A percentile compares a stretch with the other conserved stretches of the same genome.
Conservation (phyloP, 1,284 basidiomycete genomes). For the Ceratobasidium sp. region DNA sequence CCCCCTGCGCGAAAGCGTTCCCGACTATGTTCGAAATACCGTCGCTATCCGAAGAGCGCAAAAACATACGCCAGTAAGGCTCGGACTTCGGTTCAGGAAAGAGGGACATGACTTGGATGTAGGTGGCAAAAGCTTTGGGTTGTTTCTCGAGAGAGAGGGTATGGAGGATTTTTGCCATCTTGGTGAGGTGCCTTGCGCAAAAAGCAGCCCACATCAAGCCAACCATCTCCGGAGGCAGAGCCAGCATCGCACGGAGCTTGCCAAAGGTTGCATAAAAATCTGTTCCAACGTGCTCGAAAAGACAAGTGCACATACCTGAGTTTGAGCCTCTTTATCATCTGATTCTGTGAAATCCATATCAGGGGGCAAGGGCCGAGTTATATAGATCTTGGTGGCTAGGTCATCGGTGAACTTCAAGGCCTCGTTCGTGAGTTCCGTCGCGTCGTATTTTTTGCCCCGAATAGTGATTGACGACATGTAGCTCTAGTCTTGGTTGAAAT, state of each 20-base stretch:
- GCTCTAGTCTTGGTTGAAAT: too few relatives aligned
- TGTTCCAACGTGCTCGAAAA: background rate
- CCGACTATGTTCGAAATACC: slow-evolving; percentile 26
- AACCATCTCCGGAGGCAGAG: slow-evolving; percentile 9
- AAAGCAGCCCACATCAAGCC: slow-evolving; percentile 19
- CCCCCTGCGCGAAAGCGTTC: slow-evolving; percentile 2
- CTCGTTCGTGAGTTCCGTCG: slow-evolving; percentile 6
- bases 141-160: slow-evolving; percentile 16
- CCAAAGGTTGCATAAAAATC: background rate
- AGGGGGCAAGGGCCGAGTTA: slow-evolving; percentile 21
- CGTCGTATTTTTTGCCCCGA: slow-evolving; percentile 13
- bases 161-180: slow-evolving; percentile 9
- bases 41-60: slow-evolving; percentile 6
- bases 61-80: slow-evolving; percentile 31
- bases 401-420: background rate
- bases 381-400: background rate
- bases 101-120: slow-evolving; percentile 28
- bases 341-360: slow-evolving; percentile 4
- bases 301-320: slow-evolving; percentile 5
- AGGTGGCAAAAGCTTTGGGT: slow-evolving; percentile 36
- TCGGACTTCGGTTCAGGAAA: slow-evolving; percentile 3
- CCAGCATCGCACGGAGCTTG: slow-evolving; percentile 25
- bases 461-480: slow-evolving; percentile 11
- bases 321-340: slow-evolving; percentile 35
- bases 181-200: slow-evolving; percentile 17